These are phyloP conservation scores for Rauvolfia tetraphylla DNA, from an alignment of 257 asterid species.

Conservation along the genomic window DNA sequence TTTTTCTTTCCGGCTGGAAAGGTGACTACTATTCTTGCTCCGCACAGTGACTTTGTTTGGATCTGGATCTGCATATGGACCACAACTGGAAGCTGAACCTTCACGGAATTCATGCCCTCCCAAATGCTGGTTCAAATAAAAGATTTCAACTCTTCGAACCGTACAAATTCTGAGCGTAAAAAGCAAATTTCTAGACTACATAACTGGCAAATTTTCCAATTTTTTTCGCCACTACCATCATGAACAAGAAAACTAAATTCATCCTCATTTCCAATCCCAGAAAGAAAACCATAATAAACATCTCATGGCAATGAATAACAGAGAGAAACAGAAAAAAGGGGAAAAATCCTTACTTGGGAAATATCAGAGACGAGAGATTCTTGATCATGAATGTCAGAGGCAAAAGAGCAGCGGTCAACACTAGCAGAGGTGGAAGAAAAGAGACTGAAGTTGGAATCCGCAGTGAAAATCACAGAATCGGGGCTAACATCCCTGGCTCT, in stretches of 20 bases:
- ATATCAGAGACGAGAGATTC: constrained; percentile 45
- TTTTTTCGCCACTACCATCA: constrained; percentile 3
- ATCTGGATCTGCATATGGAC: constrained; percentile 64
- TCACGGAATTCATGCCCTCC: constrained; percentile 68
- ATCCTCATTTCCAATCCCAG: neutral
- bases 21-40: constrained; percentile 41
- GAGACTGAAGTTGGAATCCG: constrained; percentile 74
- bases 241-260: neutral
- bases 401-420: constrained; percentile 87
- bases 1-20: constrained; percentile 55
- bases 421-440: constrained; percentile 90
- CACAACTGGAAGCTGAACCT: constrained; percentile 46
- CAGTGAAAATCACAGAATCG: constrained; percentile 70
- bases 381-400: constrained; percentile 77
- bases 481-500: constrained; percentile 76
- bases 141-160: constrained; percentile 42
- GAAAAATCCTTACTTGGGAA: constrained; percentile 44
- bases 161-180: neutral
- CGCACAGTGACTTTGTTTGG: constrained; percentile 49
- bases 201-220: neutral
- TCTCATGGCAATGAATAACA: neutral
- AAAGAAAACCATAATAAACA: neutral
- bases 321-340: constrained; percentile 2
- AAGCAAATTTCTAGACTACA: neutral
- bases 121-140: constrained; percentile 81